Evolutionary conservation across 2,329 filamentous ascomycete species (phyloP).

Genomic region (Sarocladium oryzae): DNA sequence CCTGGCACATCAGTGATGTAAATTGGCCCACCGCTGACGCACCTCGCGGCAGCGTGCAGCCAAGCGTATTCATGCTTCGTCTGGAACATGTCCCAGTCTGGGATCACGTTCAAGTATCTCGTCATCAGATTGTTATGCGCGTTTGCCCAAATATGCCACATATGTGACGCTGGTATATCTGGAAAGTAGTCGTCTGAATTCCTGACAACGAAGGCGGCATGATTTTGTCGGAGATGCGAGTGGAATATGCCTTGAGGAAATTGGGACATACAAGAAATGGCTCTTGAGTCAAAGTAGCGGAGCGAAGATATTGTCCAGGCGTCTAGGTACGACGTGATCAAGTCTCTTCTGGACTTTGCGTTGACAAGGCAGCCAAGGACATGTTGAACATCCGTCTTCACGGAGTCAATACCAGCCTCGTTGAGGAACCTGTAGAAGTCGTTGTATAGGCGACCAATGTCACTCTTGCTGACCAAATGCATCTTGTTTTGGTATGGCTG

Average conservation of each 20-base stretch:
- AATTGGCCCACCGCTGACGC: conserved; percentile 83
- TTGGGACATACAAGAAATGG: conserved; percentile 94
- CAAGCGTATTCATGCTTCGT: conserved; percentile 61
- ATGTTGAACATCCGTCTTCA: conserved; percentile 92
- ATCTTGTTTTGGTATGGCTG: conserved; percentile 36
- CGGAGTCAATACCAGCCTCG: conserved; percentile 68
- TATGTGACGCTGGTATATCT: conserved; percentile 68
- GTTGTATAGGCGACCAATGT: conserved; percentile 71
- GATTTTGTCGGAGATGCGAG: conserved; percentile 70
- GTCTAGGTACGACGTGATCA: conserved; percentile 74
- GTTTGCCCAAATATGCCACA: conserved; percentile 95
- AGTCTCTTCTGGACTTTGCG: conserved; percentile 60
- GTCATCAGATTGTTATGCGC: conserved; percentile 82
- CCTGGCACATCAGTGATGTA: conserved; percentile 91
- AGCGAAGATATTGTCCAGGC: conserved; percentile 76
- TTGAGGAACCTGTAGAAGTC: conserved; percentile 86
- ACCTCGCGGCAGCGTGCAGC: conserved; percentile 86
- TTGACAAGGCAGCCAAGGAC: conserved; percentile 71
- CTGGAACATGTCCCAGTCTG: conserved; percentile 74
- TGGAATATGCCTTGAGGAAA: conserved; percentile 81
- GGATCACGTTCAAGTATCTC: conserved; percentile 77
- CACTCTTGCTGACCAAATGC: conserved; percentile 65
- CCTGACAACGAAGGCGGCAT: conserved; percentile 66
- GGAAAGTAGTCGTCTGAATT: conserved; percentile 95
- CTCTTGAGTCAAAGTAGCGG: conserved; percentile 68